Conservation (phyloP, 805 yeast species). For the Metschnikowia kofuensis region DNA sequence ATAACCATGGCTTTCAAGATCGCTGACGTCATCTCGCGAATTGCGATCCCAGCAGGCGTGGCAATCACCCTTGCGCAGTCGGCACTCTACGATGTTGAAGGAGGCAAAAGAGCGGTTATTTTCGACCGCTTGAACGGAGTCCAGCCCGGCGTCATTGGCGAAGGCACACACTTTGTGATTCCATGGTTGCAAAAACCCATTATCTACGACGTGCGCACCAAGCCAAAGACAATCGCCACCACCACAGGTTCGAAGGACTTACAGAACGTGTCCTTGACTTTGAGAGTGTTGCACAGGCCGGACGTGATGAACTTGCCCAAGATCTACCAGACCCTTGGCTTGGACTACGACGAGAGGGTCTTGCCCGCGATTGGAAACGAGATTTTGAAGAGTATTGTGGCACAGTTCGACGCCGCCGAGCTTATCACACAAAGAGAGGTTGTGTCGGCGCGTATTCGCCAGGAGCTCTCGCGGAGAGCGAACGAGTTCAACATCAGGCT, state of each 20-base stretch:
- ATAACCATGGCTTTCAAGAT: constrained; percentile 25
- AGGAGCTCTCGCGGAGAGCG: constrained; percentile 81
- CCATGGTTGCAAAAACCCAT: constrained; percentile 96
- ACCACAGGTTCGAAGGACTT: constrained; percentile 97
- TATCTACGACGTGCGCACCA: constrained; percentile 92
- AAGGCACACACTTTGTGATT: constrained; percentile 92
- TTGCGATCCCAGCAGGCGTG: constrained; percentile 72
- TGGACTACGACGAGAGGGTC: constrained; percentile 93
- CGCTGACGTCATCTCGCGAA: constrained; percentile 35
- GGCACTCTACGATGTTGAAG: constrained; percentile 90
- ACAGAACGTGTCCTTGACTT: constrained; percentile 90
- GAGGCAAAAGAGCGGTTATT: constrained; percentile 93
- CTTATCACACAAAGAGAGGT: constrained; percentile 95
- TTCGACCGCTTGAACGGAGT: constrained; percentile 92
- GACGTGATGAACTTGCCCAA: constrained; percentile 77
- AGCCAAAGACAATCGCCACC: constrained; percentile 93
- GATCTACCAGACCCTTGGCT: constrained; percentile 87
- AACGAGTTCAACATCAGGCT: constrained; percentile 83
- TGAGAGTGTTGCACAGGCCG: constrained; percentile 92
- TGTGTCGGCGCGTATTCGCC: constrained; percentile 84
- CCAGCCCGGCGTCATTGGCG: constrained; percentile 83
- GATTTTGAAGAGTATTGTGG: constrained; percentile 84
- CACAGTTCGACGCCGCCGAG: constrained; percentile 95
- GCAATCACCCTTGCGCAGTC: constrained; percentile 71
- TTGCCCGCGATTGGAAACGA: constrained; percentile 92